Evolutionary conservation across 1,139 yeast species (phyloP), one percentile per base, ranked within the genome.

Genomic region (Eremothecium sinecaudum): DNA sequence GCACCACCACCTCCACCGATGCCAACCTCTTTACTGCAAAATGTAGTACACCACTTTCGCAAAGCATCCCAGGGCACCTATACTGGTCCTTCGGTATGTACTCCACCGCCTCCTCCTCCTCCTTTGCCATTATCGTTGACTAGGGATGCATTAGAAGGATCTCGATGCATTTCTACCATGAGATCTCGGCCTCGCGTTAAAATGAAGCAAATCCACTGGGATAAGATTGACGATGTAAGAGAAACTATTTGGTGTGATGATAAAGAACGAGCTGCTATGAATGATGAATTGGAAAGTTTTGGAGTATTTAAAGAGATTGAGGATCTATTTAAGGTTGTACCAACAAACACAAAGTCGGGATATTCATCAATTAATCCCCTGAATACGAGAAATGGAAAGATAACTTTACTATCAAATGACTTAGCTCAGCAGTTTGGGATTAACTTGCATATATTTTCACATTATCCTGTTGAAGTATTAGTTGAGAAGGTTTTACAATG

Each of bases 161-260:
- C 21, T 3, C 16, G 10, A 15, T 3, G 10, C n/a, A 14, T 16
- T 4, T 21, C 19, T 4, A 4, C n/a, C 4, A 10, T 14, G 2
- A 19, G 19, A 13, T 14, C 28, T 17, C 11, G 10, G 19, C 20
- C 11, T 5, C 8, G 11, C 8, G 18, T 20, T 12, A 79, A 76
- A 44, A 66, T 90, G 48, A 90, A 87, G 56, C 97, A 87, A 52
- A 78, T 90, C 68, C 98, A 90, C 54, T 90, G 97, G 97, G 94
- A 87, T 46, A 81, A 75, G 51, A 66, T 90, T 29, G 79, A 75
- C 19, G 66, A 67, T 31, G 75, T 83, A 29, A 72, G 76, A 28
- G 70, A 76, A 28, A 87, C 97, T 0, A 73, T 90, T 35, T 90
- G 98, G 98, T 67, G 67, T n/a, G 73, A 70, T 24, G 44, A 62